phyloP scores from a whole-genome alignment of 176 grass and related monocot species.

The Zizania latifolia region DNA sequence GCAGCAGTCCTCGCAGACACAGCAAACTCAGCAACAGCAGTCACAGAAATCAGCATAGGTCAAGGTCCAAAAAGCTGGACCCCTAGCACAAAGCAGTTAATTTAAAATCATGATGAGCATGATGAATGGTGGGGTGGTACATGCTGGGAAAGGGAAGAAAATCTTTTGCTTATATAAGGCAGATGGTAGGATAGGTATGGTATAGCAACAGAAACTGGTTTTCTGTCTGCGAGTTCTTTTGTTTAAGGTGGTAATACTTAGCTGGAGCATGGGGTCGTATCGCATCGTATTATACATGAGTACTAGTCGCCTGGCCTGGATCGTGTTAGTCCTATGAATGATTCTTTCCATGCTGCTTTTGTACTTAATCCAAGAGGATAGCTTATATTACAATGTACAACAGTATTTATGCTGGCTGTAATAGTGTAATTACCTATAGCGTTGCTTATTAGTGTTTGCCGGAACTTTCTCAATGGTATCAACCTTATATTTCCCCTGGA shows the following conservation, averaged over 20 bases:
- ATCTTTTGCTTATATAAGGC: constrained; percentile 36
- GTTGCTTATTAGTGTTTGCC: background rate
- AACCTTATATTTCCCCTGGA: background rate
- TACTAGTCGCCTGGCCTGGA: background rate
- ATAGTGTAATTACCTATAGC: constrained; percentile 41
- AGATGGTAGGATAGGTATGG: constrained; percentile 39
- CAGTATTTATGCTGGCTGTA: constrained; percentile 23
- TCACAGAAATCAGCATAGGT: constrained; percentile 45
- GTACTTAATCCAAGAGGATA: background rate
- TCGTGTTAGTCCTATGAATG: background rate
- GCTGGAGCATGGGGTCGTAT: constrained; percentile 6
- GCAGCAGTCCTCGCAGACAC: constrained; percentile 28
- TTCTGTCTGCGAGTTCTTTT: constrained; percentile 14
- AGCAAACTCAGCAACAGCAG: constrained; percentile 22
- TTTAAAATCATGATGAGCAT: background rate
- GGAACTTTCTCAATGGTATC: constrained; percentile 5
- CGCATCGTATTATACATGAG: constrained; percentile 28
- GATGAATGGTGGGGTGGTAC: too few species aligned
- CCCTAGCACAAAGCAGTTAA: background rate
- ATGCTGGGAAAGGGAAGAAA: background rate
- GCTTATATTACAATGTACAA: too few species aligned
- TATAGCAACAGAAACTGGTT: constrained; percentile 1
- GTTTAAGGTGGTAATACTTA: background rate
- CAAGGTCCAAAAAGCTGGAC: background rate
- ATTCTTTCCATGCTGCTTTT: constrained; percentile 6